These are phyloP conservation scores for Backusella luteola DNA, from an alignment of 192 early-diverging fungal species.

Conservation along the genomic window DNA sequence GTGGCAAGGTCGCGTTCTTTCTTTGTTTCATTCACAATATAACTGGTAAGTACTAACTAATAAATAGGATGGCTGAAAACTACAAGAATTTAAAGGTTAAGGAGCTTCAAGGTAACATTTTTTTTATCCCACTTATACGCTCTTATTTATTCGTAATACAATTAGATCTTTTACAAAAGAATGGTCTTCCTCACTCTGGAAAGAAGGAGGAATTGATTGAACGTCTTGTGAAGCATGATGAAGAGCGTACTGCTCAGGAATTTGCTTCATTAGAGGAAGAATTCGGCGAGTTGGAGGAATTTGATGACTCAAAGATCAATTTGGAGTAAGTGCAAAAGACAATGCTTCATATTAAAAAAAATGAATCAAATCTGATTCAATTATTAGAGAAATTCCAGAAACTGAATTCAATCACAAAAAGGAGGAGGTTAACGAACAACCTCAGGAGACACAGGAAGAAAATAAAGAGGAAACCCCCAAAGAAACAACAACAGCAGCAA, in stretches of 20 bases:
- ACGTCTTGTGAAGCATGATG: conserved; percentile 55
- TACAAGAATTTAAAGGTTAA: conserved; percentile 48
- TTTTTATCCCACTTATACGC: not conserved
- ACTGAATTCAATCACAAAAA: conserved; percentile 5
- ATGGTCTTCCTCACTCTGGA: conserved; percentile 53
- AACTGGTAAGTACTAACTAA: not conserved
- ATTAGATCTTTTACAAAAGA: conserved; percentile 49
- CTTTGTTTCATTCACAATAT: not conserved
- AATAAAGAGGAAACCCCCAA: not conserved
- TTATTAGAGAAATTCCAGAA: conserved; percentile 3
- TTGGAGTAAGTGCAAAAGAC: conserved; percentile 30
- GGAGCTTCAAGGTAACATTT: conserved; percentile 45
- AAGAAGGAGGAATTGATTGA: conserved; percentile 68
- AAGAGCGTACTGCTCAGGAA: conserved; percentile 41
- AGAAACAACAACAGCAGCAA: not conserved
- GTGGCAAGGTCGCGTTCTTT: conserved; percentile 8
- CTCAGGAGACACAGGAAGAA: not conserved
- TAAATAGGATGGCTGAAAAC: conserved; percentile 26
- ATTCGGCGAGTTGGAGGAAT: conserved; percentile 34
- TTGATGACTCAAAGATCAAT: conserved; percentile 32
- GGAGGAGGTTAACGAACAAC: not conserved
- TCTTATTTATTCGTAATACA: not conserved
- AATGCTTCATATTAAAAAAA: not conserved
- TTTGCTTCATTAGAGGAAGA: conserved; percentile 29
- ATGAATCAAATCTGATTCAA: not conserved